Evolutionary conservation across 2,329 filamentous ascomycete species (phyloP), one percentile per base, ranked within the genome.

Genomic region (Aureobasidium sp.): DNA sequence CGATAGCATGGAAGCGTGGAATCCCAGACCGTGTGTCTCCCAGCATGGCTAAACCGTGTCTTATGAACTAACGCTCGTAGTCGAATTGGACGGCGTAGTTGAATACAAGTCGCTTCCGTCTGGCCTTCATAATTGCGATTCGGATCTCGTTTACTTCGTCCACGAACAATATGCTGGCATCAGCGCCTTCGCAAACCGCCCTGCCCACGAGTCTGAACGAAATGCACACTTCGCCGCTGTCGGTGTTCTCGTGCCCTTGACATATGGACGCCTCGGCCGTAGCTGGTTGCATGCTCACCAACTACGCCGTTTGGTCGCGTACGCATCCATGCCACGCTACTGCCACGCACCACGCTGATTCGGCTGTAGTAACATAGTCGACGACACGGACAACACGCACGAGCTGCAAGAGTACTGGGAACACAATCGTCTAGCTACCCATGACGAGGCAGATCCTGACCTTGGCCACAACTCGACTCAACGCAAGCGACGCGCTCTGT

Each of bases 21-120:
- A 76, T 85, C 1, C 80, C 85, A 14, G 86, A 84, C 53, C 81
- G 93, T 76, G 81, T 83, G 74, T 71, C 36, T 13, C 13, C 29
- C 9, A 4, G 5, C 5, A 3, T 29, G 44, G 16, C n/a, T 11
- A 14, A 5, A 2, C 8, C 37, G 21, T 42, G 16, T 3, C 11
- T 7, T 53, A 10, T 11, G 11, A 30, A 27, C 44, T 58, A 8
- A 59, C n/a, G 16, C 3, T 1, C 13, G 62, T 62, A 82, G 80
- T 84, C 44, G 74, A 80, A 50, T 82, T 97, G 54, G 90, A 96
- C 67, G 91, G 91, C 61, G 85, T 89, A 29, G 91, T 97, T 69
- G 94, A 99, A 76, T 99, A 91, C 82, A 97, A 97, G 76, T 95
- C 91, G 64, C 82, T 99, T 50, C 94, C 94, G 2, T 97, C 93